Conservation (phyloP, 2,329 filamentous ascomycete species). For the Colletotrichum karsti region DNA sequence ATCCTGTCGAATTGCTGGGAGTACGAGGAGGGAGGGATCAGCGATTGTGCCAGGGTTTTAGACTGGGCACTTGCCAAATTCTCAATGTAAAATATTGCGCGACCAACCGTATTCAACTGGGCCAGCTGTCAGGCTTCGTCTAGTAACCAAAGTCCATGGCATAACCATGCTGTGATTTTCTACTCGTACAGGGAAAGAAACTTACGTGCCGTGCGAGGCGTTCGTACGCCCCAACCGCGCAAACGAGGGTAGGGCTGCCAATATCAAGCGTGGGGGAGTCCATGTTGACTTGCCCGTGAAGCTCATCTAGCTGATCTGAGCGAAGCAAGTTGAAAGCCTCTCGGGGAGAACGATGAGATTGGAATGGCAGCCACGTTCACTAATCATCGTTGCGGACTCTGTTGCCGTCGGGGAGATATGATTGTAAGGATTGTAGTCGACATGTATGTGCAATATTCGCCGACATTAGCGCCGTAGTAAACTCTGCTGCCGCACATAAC, state of each 20-base stretch:
- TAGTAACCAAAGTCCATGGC: not conserved
- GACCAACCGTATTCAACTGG: not conserved
- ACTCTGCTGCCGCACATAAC: not conserved
- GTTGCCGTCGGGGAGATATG: not conserved
- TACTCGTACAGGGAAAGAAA: not conserved
- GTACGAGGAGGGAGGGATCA: conserved; percentile 24
- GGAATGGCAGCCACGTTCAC: too few species aligned
- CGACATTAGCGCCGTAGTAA: not conserved
- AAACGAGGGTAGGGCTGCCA: too few species aligned
- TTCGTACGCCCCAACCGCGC: not conserved
- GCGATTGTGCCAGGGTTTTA: conserved; percentile 15
- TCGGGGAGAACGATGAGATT: not conserved
- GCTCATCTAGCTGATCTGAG: not conserved
- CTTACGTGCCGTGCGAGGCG: not conserved
- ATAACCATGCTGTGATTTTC: not conserved
- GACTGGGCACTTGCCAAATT: conserved; percentile 27
- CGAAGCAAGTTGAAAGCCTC: not conserved
- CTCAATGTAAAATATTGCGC: not conserved
- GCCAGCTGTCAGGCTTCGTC: not conserved
- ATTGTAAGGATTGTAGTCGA: not conserved
- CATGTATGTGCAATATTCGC: not conserved
- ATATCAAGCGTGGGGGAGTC: too few species aligned
- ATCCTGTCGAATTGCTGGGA: conserved; percentile 20
- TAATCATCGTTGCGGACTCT: not conserved
- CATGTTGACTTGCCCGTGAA: too few species aligned